phyloP scores from a whole-genome alignment of 129 eudicot species.

The Lactuca saligna region DNA sequence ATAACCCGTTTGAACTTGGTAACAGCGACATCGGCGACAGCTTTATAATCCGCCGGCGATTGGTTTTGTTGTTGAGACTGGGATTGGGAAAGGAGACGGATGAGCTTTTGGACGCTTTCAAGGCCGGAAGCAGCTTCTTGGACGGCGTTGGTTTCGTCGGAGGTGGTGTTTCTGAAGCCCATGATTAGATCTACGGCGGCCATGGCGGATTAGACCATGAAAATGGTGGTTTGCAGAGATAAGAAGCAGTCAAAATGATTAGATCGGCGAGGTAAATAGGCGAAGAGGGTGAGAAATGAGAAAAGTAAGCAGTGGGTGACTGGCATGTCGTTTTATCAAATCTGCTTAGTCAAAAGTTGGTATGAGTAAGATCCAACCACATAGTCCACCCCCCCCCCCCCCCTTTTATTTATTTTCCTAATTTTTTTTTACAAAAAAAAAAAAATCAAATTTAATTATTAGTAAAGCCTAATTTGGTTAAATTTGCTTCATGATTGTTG shows the following conservation, averaged over 20 bases:
- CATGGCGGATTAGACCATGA: slow-evolving; percentile 38
- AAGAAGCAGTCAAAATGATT: slow-evolving; percentile 34
- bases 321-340: slow-evolving; percentile 47
- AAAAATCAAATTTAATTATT: too few species aligned
- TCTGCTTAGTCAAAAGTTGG: slow-evolving; percentile 68
- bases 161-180: slow-evolving; percentile 38
- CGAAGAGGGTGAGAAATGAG: slow-evolving; percentile 3
- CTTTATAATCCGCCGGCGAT: slow-evolving; percentile 38
- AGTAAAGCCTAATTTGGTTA: background rate
- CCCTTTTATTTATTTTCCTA: background rate
- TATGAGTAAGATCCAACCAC: slow-evolving; percentile 60
- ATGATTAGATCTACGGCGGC: slow-evolving; percentile 73
- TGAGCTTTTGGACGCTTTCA: slow-evolving; percentile 65
- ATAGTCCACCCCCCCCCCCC: slow-evolving; percentile 12
- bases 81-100: slow-evolving; percentile 48
- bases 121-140: slow-evolving; percentile 84
- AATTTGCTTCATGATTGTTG: background rate
- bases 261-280: slow-evolving; percentile 31
- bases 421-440: background rate
- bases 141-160: slow-evolving; percentile 50
- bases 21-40: slow-evolving; percentile 69
- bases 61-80: slow-evolving; percentile 20
- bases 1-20: slow-evolving; percentile 67
- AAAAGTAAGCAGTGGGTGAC: slow-evolving; percentile 55
- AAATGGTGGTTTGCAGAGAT: slow-evolving; percentile 6